Evolutionary conservation across 805 yeast species (phyloP).

Genomic region (Starmerella vitae): DNA sequence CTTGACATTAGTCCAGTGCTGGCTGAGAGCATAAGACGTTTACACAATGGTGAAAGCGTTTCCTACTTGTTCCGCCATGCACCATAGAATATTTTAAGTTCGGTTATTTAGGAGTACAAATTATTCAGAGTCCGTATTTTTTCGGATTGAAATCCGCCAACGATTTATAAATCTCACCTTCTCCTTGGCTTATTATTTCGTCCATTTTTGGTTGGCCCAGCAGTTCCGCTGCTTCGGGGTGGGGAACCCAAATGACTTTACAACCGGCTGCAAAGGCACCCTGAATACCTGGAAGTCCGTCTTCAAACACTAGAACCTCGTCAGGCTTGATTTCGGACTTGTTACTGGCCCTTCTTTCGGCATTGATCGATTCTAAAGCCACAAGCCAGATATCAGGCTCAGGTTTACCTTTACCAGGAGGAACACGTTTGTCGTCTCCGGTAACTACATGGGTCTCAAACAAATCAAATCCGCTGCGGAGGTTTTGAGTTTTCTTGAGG

Average conservation of each 20-base stretch:
- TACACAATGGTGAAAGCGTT: slow-evolving; percentile 93
- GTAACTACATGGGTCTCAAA: slow-evolving; percentile 63
- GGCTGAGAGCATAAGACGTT: slow-evolving; percentile 87
- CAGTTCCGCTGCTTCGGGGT: slow-evolving; percentile 50
- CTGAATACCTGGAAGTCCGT: slow-evolving; percentile 81
- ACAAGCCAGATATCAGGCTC: slow-evolving; percentile 82
- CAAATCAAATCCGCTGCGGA: slow-evolving; percentile 45
- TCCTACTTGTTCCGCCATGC: slow-evolving; percentile 54
- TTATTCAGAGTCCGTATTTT: slow-evolving; percentile 27
- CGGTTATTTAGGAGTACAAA: too few relatives aligned
- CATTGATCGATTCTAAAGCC: slow-evolving; percentile 60
- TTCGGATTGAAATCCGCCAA: slow-evolving; percentile 41
- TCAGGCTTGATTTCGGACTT: slow-evolving; percentile 43
- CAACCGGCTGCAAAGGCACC: slow-evolving; percentile 78
- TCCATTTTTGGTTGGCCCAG: slow-evolving; percentile 39
- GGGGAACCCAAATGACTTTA: slow-evolving; percentile 90
- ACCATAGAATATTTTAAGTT: slow-evolving; percentile 9
- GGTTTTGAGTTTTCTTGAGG: slow-evolving; percentile 58
- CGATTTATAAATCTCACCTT: slow-evolving; percentile 44
- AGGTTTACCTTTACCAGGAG: slow-evolving; percentile 84
- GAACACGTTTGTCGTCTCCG: slow-evolving; percentile 79
- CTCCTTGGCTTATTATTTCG: slow-evolving; percentile 33
- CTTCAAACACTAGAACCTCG: slow-evolving; percentile 87
- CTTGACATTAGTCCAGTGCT: slow-evolving; percentile 76
- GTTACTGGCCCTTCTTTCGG: slow-evolving; percentile 33